Evolutionary conservation across 169 alveolate genomes (phyloP), one percentile per base, ranked within the genome.

Genomic region (Plasmodium ovale): DNA sequence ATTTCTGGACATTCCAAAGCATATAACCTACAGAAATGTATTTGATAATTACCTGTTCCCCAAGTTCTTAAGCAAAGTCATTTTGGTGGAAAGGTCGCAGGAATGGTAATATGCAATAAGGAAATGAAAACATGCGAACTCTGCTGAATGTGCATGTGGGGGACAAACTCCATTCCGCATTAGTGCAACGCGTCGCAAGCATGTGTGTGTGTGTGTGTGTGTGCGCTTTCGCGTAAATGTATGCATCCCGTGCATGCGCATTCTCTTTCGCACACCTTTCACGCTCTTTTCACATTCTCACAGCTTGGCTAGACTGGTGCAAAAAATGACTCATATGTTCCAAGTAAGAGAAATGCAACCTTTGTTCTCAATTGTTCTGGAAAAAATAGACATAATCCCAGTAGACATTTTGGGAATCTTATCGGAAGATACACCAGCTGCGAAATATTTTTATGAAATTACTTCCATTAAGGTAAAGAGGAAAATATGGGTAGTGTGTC

Each of bases 341-440:
- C 95, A 94, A 82, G 96, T 94, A 42, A 79, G 95, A 1, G 92
- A 94, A 87, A 91, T 94, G 42, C 96, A 94, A 64, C 95, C 96
- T 19, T 53, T 94, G 35, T 77, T 94, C 14, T 87, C 92, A 35
- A 69, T 79, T 27, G 77, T 94, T 10, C 87, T 94, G 21, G 94
- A 87, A 69, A 87, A 84, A 59, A 69, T 94, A 42, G 92, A 82
- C 47, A 87, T 92, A 19, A 92, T 94, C 42, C 96, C 96, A 31
- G 65, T 72, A 59, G 37, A 51, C 0, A 91, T 92, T 58, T 91
- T 92, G 89, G 51, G 88, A 2, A 79, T 85, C 10, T 72, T 94
- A 59, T 88, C 90, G 16, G 96, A 90, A 35, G 92, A 94, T 29
- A 94, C 95, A 9, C 79, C 93, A 6, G 92, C 95, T 16, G 93